phyloP scores from a whole-genome alignment of 768 basidiomycete genomes.

The Amanita thiersii region DNA sequence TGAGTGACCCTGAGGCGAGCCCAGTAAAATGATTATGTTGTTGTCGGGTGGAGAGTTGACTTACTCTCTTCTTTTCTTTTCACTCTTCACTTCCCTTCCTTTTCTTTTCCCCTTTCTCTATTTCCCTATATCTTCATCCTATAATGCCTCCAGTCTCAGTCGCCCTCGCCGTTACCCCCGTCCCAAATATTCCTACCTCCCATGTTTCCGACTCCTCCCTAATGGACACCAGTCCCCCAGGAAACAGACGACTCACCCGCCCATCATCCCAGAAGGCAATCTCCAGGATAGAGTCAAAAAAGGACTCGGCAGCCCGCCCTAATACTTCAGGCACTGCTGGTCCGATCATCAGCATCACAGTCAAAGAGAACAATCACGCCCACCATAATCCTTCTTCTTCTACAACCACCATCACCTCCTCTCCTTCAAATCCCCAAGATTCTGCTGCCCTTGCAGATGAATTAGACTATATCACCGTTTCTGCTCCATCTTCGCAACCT shows the following conservation, averaged over 20 bases:
- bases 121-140: background rate
- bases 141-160: background rate
- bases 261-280: slow-evolving; percentile 13
- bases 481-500: slow-evolving; percentile 22
- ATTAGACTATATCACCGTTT: slow-evolving; percentile 64
- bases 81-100: too few species aligned
- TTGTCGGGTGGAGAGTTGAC: too few species aligned
- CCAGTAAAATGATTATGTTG: too few species aligned
- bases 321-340: slow-evolving; percentile 27
- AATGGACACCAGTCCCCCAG: slow-evolving; percentile 15
- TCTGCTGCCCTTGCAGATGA: slow-evolving; percentile 52
- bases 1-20: too few species aligned
- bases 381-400: slow-evolving; percentile 17
- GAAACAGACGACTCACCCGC: slow-evolving; percentile 18
- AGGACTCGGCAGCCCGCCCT: slow-evolving; percentile 17
- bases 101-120: background rate
- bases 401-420: slow-evolving; percentile 17
- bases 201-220: slow-evolving; percentile 44
- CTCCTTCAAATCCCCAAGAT: slow-evolving; percentile 24
- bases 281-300: slow-evolving; percentile 17
- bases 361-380: slow-evolving; percentile 21
- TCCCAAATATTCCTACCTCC: slow-evolving; percentile 12
- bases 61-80: too few species aligned
- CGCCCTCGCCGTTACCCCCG: background rate
- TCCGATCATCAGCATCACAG: slow-evolving; percentile 48